Base-by-base conservation (phyloP, 108 stramenopile genomes). In the Skeletonema potamos region DNA sequence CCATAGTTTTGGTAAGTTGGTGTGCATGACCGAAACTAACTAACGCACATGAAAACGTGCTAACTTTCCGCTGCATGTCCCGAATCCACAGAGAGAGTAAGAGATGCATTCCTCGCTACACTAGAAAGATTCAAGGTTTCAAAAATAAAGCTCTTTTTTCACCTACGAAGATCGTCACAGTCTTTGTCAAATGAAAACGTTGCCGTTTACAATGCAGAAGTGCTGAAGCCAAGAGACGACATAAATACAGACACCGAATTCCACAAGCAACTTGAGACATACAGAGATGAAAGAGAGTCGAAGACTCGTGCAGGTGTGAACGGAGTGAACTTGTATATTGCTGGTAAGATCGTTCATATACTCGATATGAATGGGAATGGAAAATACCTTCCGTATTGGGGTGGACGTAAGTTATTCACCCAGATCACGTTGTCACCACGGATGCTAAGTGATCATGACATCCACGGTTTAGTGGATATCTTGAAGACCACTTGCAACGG, bases 261-360 rank as follows among this genome's bases (percentile, higher is more conserved):
- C 29, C 63, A 34, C 32, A 44, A 72, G 39, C 46, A 13, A 26
- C 24, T 72, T 15, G 22, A 63, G 30, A 39, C 30, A 34, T 63
- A 28, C 9, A 59, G 71, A 63, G 0, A 27, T 11, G 62, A 62
- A 24, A 62, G 62, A 7, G 54, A 54, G 29, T 55, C 59, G 81
- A 1, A 65, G 54, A 24, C 72, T 82, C 18, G 56, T 82, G 0
- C 81, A 82, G 60, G 70, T 6, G 30, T 33, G 12, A 70, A 51
- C 46, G 22, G 13, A 22, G 17, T 34, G 6, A 7, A 34, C 34
- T 7, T 34, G 4, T 34, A 34, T 7, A 34, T 34, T 34, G 6
- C 34, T 6, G 34, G 34, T 6, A 34, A 34, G 34, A 34, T 34
- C 4, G 7, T 34, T 34, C 34, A 34, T 34, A 6, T 34, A 7